A percentile compares a stretch with the other conserved stretches of the same genome.
These are phyloP conservation scores for Entonaema liquescens DNA, from an alignment of 495 filamentous ascomycete species.

Conservation along the genomic window DNA sequence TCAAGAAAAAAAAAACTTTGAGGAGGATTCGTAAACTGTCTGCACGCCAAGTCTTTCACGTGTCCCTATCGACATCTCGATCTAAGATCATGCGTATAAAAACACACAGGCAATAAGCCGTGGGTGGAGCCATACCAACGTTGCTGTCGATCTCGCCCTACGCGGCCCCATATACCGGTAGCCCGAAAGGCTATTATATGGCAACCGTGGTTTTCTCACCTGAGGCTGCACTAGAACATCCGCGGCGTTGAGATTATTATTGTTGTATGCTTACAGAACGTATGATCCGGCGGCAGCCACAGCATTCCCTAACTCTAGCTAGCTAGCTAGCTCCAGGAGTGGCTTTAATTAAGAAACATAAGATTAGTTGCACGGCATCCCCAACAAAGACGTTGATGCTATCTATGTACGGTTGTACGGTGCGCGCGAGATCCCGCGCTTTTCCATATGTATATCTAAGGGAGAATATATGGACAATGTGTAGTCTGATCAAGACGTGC, in stretches of 20 bases:
- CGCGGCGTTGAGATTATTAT: background rate
- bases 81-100: slow-evolving; percentile 10
- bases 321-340: background rate
- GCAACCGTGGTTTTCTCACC: slow-evolving; percentile 11
- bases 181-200: slow-evolving; percentile 7
- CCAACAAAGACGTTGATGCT: background rate
- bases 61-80: slow-evolving; percentile 12
- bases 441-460: too few relatives aligned
- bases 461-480: too few relatives aligned
- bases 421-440: background rate
- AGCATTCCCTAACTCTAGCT: background rate
- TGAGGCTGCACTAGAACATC: slow-evolving; percentile 4
- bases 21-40: background rate
- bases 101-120: background rate
- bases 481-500: too few relatives aligned
- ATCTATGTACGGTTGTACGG: background rate
- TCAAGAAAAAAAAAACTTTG: background rate
- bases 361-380: background rate
- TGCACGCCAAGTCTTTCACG: slow-evolving; percentile 28
- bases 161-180: slow-evolving; percentile 37
- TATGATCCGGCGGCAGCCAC: background rate
- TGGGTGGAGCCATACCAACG: slow-evolving; percentile 18
- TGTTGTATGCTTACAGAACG: slow-evolving; percentile 7
- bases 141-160: background rate
- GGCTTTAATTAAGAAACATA: background rate